A percentile compares a stretch with the other conserved stretches of the same genome.
phyloP scores from a whole-genome alignment of 371 early-diverging fungal species.

The Coemansia sp. region DNA sequence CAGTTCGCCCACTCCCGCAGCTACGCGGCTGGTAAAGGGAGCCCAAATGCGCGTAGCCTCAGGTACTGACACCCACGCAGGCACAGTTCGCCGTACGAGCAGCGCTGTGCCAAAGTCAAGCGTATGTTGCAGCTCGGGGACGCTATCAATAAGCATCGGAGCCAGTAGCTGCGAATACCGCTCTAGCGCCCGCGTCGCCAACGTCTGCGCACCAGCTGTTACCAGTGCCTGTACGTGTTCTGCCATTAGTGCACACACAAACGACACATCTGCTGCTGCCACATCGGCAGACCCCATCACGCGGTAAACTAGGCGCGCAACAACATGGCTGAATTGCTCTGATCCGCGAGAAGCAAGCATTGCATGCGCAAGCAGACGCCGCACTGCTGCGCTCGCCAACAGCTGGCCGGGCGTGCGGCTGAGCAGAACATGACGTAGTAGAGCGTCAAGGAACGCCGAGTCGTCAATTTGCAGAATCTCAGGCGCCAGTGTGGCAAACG shows the following conservation, averaged over 20 bases:
- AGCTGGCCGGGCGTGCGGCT: constrained; percentile 9
- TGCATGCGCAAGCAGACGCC: constrained; percentile 28
- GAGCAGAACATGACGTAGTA: constrained; percentile 34
- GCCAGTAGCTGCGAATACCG: not conserved
- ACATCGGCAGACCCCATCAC: not conserved
- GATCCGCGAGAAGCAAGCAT: constrained; percentile 33
- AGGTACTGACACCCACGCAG: not conserved
- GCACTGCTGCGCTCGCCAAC: constrained; percentile 8
- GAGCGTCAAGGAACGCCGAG: constrained; percentile 18
- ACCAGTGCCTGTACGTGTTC: constrained; percentile 17
- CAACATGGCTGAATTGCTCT: constrained; percentile 7
- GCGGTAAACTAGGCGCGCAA: constrained; percentile 9
- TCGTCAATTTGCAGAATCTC: constrained; percentile 41
- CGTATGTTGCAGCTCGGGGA: not conserved
- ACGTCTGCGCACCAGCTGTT: not conserved
- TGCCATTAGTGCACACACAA: constrained; percentile 16
- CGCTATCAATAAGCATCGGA: not conserved
- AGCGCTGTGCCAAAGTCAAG: constrained; percentile 6
- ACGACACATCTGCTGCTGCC: not conserved
- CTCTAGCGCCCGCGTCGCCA: constrained; percentile 1
- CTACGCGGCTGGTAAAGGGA: constrained; percentile 3
- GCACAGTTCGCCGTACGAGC: constrained; percentile 13
- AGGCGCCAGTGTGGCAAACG: constrained; percentile 20
- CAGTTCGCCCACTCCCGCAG: not conserved
- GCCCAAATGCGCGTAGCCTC: constrained; percentile 22